Conservation (phyloP, 2,329 filamentous ascomycete species). For the Thelonectria blattea region DNA sequence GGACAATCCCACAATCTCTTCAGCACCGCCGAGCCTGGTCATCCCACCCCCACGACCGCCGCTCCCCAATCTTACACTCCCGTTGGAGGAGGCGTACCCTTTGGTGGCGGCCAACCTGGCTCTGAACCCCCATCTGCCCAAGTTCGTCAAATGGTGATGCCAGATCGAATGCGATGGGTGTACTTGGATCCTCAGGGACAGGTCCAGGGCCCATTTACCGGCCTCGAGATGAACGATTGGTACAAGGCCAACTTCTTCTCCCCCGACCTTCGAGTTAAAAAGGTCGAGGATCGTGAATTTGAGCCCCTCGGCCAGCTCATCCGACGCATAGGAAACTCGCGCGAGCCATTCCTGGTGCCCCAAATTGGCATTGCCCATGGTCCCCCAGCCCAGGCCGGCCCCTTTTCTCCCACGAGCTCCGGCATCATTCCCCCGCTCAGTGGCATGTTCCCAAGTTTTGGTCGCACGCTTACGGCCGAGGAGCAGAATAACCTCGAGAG, state of each 20-base stretch:
- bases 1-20: slow-evolving; percentile 45
- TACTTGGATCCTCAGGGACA: slow-evolving; percentile 94
- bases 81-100: slow-evolving; percentile 44
- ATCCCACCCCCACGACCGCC: slow-evolving; percentile 42
- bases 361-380: slow-evolving; percentile 96
- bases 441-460: slow-evolving; percentile 93
- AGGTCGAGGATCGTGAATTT: slow-evolving; percentile 90
- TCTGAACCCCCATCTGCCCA: slow-evolving; percentile 67
- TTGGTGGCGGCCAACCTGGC: slow-evolving; percentile 44
- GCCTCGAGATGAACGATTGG: slow-evolving; percentile 99
- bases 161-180: slow-evolving; percentile 97
- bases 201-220: slow-evolving; percentile 93
- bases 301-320: slow-evolving; percentile 95
- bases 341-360: slow-evolving; percentile 95
- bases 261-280: slow-evolving; percentile 91
- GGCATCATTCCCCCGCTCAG: slow-evolving; percentile 87
- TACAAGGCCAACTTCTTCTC: slow-evolving; percentile 99
- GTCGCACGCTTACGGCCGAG: slow-evolving; percentile 93
- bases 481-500: slow-evolving; percentile 97
- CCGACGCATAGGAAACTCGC: slow-evolving; percentile 92
- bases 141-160: slow-evolving; percentile 96
- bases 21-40: slow-evolving; percentile 46
- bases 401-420: slow-evolving; percentile 56
- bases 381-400: slow-evolving; percentile 61
- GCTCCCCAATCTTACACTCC: slow-evolving; percentile 46